These are phyloP conservation scores for Chlorella sp. DNA, from an alignment of 139 green algal species.

Conservation along the genomic window DNA sequence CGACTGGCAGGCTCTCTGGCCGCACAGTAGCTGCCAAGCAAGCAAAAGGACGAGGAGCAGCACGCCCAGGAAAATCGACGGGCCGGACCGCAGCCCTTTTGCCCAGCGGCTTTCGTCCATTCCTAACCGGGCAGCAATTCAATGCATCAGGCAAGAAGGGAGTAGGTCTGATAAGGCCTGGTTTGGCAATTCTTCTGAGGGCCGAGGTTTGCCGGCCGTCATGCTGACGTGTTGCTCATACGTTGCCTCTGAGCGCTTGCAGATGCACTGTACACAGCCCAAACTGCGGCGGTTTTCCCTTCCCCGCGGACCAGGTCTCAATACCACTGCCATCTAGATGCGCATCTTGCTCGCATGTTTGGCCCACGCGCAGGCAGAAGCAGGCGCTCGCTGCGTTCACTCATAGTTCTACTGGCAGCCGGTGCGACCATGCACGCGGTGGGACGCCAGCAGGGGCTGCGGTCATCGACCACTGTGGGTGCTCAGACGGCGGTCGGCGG, in stretches of 20 bases:
- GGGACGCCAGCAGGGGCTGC: not conserved
- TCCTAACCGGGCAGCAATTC: not conserved
- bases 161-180: not conserved
- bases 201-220: too few species aligned
- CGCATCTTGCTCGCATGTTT: not conserved
- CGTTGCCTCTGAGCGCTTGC: not conserved
- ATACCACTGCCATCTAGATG: not conserved
- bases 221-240: not conserved
- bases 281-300: not conserved
- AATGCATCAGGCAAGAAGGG: not conserved
- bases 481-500: not conserved
- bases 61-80: not conserved
- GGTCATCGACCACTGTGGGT: not conserved
- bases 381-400: not conserved
- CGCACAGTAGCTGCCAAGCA: not conserved
- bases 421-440: not conserved
- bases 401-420: not conserved
- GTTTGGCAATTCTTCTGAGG: not conserved
- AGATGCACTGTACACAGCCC: not conserved
- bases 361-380: not conserved
- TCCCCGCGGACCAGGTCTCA: too few species aligned
- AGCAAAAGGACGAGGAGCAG: not conserved
- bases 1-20: not conserved
- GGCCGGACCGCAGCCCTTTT: not conserved
- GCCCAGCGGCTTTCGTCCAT: not conserved